Percentiles rank a stretch among this genome's conserved stretches.
Conservation (phyloP, 352 stramenopile species). For the Globisporangium sylvaticum region DNA sequence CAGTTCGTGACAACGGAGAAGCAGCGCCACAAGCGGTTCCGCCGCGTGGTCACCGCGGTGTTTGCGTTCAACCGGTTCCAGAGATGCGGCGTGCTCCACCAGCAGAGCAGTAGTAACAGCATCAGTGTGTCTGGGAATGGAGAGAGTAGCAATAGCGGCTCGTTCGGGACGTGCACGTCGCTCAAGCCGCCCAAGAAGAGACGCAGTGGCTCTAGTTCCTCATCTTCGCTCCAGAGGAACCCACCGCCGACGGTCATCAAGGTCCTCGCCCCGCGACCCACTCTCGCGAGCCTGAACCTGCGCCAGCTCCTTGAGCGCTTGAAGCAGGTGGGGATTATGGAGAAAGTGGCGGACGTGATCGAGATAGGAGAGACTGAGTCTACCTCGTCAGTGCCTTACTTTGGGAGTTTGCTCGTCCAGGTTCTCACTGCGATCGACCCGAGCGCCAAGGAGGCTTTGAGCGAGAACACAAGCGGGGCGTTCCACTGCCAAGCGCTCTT, state of each 20-base stretch:
- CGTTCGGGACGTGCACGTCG: slow-evolving; percentile 37
- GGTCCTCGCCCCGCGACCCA: slow-evolving; percentile 27
- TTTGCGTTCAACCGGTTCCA: slow-evolving; percentile 68
- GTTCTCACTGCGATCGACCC: slow-evolving; percentile 46
- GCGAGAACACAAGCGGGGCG: slow-evolving; percentile 33
- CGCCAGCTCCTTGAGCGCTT: slow-evolving; percentile 35
- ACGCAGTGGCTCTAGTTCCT: slow-evolving; percentile 5
- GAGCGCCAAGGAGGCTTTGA: slow-evolving; percentile 28
- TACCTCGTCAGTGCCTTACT: slow-evolving; percentile 9
- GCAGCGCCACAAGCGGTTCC: slow-evolving; percentile 28
- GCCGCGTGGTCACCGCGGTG: slow-evolving; percentile 50
- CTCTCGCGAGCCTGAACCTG: slow-evolving; percentile 28
- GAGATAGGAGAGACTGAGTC: slow-evolving; percentile 9
- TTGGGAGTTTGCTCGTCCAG: slow-evolving; percentile 38
- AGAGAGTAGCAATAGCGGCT: slow-evolving; percentile 1
- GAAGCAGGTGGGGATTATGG: slow-evolving; percentile 24
- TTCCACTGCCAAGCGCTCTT: slow-evolving; percentile 59
- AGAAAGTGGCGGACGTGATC: slow-evolving; percentile 30
- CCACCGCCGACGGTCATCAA: slow-evolving; percentile 41
- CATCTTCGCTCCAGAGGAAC: slow-evolving; percentile 12
- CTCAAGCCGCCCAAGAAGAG: slow-evolving; percentile 31
- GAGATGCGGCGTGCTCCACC: slow-evolving; percentile 20
- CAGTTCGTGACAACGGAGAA: slow-evolving; percentile 4
- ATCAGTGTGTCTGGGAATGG: background rate
- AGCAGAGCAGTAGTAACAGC: background rate